Evolutionary conservation across 2,329 filamentous ascomycete genomes (phyloP).

Genomic region (Calonectria naviculata): DNA sequence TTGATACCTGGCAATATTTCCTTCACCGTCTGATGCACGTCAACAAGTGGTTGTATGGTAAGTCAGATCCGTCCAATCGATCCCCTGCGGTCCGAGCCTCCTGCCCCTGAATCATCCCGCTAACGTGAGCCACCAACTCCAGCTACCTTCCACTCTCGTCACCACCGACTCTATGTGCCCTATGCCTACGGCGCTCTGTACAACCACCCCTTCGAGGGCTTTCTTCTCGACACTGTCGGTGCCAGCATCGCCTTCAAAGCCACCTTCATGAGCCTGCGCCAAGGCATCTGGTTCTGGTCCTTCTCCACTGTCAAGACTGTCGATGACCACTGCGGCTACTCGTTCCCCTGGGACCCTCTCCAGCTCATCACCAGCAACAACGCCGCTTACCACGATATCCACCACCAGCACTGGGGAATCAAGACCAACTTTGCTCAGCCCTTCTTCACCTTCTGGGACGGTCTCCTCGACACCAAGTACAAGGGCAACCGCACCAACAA

Average conservation of each 20-base stretch:
- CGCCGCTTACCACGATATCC: conserved; percentile 95
- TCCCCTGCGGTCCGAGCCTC: background rate
- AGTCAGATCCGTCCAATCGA: conserved; percentile 48
- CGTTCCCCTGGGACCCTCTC: conserved; percentile 94
- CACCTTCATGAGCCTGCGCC: conserved; percentile 83
- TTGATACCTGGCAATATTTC: conserved; percentile 99
- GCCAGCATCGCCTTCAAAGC: conserved; percentile 86
- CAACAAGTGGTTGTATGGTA: conserved; percentile 97
- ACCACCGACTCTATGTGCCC: conserved; percentile 96
- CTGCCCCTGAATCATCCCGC: conserved; percentile 10
- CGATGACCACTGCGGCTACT: conserved; percentile 96
- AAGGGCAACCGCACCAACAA: conserved; percentile 66
- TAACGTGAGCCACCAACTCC: conserved; percentile 64
- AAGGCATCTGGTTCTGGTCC: conserved; percentile 91
- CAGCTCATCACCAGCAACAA: conserved; percentile 96
- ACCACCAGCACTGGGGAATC: conserved; percentile 99
- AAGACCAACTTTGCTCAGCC: conserved; percentile 94
- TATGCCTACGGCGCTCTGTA: conserved; percentile 98
- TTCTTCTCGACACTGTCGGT: conserved; percentile 91
- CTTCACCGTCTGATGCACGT: conserved; percentile 96
- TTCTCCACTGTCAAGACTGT: conserved; percentile 95
- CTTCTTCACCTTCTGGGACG: conserved; percentile 97
- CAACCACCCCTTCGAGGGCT: conserved; percentile 95
- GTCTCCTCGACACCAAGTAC: conserved; percentile 84
- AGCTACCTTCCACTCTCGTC: conserved; percentile 93